phyloP scores from a whole-genome alignment of 164 flowering plant species.

The Chloranthus sessilifolius region DNA sequence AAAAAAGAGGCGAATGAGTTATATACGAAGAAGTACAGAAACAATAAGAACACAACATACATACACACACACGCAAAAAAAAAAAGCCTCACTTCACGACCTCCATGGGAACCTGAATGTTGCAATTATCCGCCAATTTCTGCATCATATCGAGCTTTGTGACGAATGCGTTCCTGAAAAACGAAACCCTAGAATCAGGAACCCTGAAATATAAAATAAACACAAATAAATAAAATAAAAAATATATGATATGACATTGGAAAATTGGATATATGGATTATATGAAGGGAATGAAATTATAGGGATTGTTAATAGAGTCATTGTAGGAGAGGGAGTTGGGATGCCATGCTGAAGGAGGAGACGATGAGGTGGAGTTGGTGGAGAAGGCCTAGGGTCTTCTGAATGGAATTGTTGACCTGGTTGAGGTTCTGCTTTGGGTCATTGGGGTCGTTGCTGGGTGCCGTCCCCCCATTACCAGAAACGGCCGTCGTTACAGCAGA shows the following conservation, averaged over 20 bases:
- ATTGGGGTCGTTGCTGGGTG: too few relatives aligned
- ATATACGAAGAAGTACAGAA: too few relatives aligned
- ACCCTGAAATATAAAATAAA: too few relatives aligned
- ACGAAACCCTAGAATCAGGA: constrained; percentile 7
- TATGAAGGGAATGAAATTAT: too few relatives aligned
- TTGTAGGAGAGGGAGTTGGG: constrained; percentile 82
- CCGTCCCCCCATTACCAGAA: constrained; percentile 22
- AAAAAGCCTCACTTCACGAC: constrained; percentile 57
- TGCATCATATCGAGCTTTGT: constrained; percentile 64
- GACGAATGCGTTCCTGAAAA: constrained; percentile 57
- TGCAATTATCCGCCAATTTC: constrained; percentile 58
- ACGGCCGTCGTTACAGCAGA: background rate
- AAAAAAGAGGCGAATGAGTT: too few relatives aligned
- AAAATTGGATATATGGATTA: too few relatives aligned
- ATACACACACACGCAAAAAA: too few relatives aligned
- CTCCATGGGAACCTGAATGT: constrained; percentile 74
- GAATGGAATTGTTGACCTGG: constrained; percentile 58
- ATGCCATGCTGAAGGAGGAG: constrained; percentile 71
- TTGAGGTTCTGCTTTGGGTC: constrained; percentile 72
- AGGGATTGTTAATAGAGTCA: constrained; percentile 38
- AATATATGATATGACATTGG: too few relatives aligned
- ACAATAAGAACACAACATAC: too few relatives aligned
- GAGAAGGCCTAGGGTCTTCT: constrained; percentile 67
- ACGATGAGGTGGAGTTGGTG: constrained; percentile 88
- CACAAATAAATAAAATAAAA: too few relatives aligned